phyloP scores from a whole-genome alignment of 2,329 filamentous ascomycete genomes.

The Emergomyces pasteurianus region DNA sequence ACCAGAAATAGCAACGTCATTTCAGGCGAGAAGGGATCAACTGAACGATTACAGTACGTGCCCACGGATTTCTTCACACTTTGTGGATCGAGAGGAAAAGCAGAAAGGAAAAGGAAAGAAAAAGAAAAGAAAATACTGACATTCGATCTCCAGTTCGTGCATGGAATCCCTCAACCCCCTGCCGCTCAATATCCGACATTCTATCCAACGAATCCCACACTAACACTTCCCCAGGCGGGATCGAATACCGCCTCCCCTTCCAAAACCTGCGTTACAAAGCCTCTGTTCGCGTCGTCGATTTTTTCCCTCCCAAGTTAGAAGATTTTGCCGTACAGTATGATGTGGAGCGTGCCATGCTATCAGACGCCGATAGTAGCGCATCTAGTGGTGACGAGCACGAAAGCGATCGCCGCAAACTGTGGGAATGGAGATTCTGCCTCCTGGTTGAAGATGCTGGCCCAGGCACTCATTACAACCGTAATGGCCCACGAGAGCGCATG shows the following conservation, averaged over 20 bases:
- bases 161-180: constrained; percentile 29
- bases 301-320: constrained; percentile 55
- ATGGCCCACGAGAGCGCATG: constrained; percentile 38
- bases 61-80: too few relatives aligned
- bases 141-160: constrained; percentile 34
- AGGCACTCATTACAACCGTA: constrained; percentile 13
- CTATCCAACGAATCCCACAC: constrained; percentile 35
- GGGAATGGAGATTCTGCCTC: constrained; percentile 79
- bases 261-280: constrained; percentile 59
- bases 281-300: constrained; percentile 69
- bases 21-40: constrained; percentile 10
- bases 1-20: constrained; percentile 12
- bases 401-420: constrained; percentile 28
- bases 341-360: constrained; percentile 41
- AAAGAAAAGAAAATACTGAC: constrained; percentile 9
- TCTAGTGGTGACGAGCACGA: constrained; percentile 21
- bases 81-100: too few relatives aligned
- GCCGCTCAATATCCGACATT: constrained; percentile 37
- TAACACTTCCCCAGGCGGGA: constrained; percentile 34
- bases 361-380: constrained; percentile 22
- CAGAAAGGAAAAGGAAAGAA: not conserved
- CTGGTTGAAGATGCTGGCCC: constrained; percentile 58
- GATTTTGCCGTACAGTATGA: constrained; percentile 52
- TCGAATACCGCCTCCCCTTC: constrained; percentile 52
- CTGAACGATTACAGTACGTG: constrained; percentile 33